Base-by-base conservation (phyloP, 2,329 filamentous ascomycete species). In the Mycocentrospora acerina region DNA sequence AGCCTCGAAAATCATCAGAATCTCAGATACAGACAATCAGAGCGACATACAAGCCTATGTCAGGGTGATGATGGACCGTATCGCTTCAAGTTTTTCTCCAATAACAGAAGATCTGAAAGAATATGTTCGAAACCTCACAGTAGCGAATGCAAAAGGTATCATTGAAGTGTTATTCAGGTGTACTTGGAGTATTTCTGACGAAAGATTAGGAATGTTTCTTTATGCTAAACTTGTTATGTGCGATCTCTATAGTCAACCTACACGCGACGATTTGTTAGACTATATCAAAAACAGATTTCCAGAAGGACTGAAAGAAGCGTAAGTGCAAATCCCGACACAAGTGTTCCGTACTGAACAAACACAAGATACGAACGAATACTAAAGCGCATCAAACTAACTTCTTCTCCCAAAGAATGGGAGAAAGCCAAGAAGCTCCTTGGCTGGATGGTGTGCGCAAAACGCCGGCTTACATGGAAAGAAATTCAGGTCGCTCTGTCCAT, bases 361-460 rank as follows among this genome's bases (percentile, higher is more conserved):
- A 25, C 13, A 61, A 22, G 56, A 1, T 62, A 62, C 19, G 44
- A 53, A 16, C 42, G 54, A n/a, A 59, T 62, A 11, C 14, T 60
- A 4, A 33, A n/a, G 11, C 47, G 53, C 2, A 58, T 61, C 22
- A 53, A 55, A 28, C 10, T 17, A 8, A 42, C 32, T 0, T 44
- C 53, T 2, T 11, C 13, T 3, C 2, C 3, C 1, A 22, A 24
- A 16, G 50, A 55, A 16, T 55, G 56, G 53, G 28, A 32, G 1
- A 45, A 38, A 8, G 47, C 51, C 0, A 53, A 45, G 8, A 54
- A 46, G 26, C 37, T 61, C 7, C 36, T 62, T 6, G 53, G 53
- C 2, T 62, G 55, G 56, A 50, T 62, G 41, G 43, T 60, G 3
- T 61, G 56, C 27, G 52, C 55, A 3, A 60, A 61, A 42, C 50